phyloP scores from a whole-genome alignment of 1,284 basidiomycete genomes.

The Leccinum holopus region DNA sequence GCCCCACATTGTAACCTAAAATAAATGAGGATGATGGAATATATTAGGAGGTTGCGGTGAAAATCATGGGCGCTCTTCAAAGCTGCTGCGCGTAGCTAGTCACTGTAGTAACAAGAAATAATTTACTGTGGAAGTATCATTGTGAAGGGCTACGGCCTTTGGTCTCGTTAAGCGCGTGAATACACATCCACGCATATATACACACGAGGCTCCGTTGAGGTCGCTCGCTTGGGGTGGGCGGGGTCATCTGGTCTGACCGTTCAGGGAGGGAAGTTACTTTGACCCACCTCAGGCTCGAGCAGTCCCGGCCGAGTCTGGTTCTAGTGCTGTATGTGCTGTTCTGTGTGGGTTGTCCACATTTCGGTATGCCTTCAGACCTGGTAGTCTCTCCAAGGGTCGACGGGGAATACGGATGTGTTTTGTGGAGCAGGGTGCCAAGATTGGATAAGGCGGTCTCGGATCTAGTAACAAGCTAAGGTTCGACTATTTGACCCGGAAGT shows the following conservation, averaged over 20 bases:
- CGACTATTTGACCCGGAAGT: not conserved
- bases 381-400: not conserved
- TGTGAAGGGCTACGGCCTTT: not conserved
- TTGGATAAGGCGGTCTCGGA: not conserved
- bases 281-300: slow-evolving; percentile 9
- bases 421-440: not conserved
- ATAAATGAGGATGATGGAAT: not conserved
- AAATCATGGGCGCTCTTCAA: not conserved
- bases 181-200: not conserved
- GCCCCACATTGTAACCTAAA: not conserved
- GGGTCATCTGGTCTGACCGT: not conserved
- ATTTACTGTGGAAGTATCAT: not conserved
- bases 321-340: not conserved
- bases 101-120: not conserved
- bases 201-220: slow-evolving; percentile 12
- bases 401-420: not conserved
- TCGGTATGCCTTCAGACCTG: not conserved
- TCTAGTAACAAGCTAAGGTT: not conserved
- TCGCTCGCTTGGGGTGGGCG: slow-evolving; percentile 6
- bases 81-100: not conserved
- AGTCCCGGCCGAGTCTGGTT: not conserved
- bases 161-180: not conserved
- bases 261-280: not conserved
- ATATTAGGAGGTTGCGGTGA: not conserved
- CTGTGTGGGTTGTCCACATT: not conserved